Evolutionary conservation across 2,329 filamentous ascomycete species (phyloP).

Genomic region (Fusarium camptoceras): DNA sequence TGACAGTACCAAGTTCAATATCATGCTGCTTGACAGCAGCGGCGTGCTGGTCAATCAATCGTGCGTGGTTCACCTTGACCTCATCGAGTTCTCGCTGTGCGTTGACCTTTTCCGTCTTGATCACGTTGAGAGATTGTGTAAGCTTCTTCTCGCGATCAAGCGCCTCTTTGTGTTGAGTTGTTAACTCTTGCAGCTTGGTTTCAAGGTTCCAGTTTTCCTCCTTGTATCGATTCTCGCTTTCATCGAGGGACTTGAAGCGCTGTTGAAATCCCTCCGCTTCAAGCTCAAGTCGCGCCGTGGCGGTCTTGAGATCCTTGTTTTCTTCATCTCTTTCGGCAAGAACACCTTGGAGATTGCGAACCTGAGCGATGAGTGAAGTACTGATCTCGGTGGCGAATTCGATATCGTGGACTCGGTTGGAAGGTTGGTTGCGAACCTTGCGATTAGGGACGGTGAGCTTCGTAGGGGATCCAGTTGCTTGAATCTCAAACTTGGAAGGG

Average conservation of each 20-base stretch:
- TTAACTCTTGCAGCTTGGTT: constrained; percentile 87
- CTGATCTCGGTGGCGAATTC: constrained; percentile 99
- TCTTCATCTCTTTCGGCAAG: constrained; percentile 90
- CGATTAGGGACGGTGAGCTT: constrained; percentile 89
- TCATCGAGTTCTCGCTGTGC: constrained; percentile 92
- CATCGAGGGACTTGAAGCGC: constrained; percentile 83
- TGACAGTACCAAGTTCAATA: constrained; percentile 85
- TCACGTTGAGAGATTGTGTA: constrained; percentile 74
- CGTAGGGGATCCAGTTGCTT: constrained; percentile 86
- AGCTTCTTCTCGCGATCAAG: constrained; percentile 87
- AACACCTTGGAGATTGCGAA: constrained; percentile 87
- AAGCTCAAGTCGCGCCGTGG: constrained; percentile 83
- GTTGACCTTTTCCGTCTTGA: constrained; percentile 79
- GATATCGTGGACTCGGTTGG: constrained; percentile 91
- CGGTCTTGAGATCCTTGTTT: constrained; percentile 77
- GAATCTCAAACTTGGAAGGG: constrained; percentile 83
- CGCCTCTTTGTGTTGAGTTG: constrained; percentile 78
- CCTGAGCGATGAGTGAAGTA: constrained; percentile 91
- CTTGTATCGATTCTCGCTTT: constrained; percentile 95
- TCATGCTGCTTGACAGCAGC: constrained; percentile 85
- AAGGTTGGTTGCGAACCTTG: constrained; percentile 89
- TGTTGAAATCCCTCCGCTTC: constrained; percentile 84
- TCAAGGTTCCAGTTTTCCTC: constrained; percentile 99
- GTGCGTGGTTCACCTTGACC: constrained; percentile 81
- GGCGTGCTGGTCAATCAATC: constrained; percentile 83